Conservation (phyloP, 2,329 filamentous ascomycete species). For the Pseudocercospora vitis region DNA sequence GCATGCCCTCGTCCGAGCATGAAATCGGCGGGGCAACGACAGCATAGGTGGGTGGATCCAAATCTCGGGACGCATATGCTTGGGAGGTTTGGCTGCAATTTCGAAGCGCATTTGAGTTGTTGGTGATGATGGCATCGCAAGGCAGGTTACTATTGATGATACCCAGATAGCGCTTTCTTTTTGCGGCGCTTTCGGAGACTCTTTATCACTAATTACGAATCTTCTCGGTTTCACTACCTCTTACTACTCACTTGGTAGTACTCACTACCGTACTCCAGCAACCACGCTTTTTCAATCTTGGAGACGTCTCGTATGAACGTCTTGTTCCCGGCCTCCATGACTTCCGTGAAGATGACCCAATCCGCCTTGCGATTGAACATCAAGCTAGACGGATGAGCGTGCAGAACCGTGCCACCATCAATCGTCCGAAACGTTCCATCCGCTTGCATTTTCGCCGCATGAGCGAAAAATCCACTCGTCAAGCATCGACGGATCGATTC, state of each 20-base stretch:
- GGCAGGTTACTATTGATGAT: constrained; percentile 2
- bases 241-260: constrained; percentile 62
- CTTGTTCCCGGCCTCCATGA: constrained; percentile 85
- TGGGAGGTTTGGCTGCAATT: background rate
- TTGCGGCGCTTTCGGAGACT: constrained; percentile 45
- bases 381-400: constrained; percentile 87
- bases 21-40: too few species aligned
- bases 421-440: constrained; percentile 88
- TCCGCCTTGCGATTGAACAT: constrained; percentile 97
- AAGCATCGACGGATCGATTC: constrained; percentile 82
- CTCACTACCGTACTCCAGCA: constrained; percentile 81
- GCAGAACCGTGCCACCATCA: constrained; percentile 72
- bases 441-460: constrained; percentile 89
- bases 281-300: constrained; percentile 91
- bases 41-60: background rate
- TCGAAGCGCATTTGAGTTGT: background rate
- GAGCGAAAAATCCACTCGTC: constrained; percentile 86
- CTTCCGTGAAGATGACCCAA: constrained; percentile 94
- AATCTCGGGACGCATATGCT: background rate
- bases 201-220: too few species aligned
- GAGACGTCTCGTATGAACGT: constrained; percentile 87
- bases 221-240: too few species aligned
- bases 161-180: constrained; percentile 12
- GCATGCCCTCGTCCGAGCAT: too few species aligned
- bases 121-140: background rate